Base-by-base conservation (phyloP, 805 yeast genomes). In the Candida golubevii region DNA sequence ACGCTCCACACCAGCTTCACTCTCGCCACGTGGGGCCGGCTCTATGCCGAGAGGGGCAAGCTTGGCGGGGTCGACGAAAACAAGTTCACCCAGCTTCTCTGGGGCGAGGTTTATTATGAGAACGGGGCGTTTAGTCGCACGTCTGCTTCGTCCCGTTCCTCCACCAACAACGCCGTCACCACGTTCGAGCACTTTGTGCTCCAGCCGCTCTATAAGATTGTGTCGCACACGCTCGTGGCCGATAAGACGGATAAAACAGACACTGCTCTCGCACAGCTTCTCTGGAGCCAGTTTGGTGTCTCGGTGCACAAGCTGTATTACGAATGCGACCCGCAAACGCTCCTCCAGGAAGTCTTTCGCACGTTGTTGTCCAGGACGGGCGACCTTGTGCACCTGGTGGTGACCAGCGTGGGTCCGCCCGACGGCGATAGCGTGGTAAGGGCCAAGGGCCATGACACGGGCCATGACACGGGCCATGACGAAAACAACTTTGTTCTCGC, bases 131-230 rank as follows among this genome's bases (percentile, higher is more conserved):
- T 88, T 51, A 57, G 72, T 0, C 15, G 14, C 9, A 3, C 4
- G 4, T 12, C 32, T 12, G 3, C 11, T 2, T 6, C 32, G n/a
- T 10, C 11, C 4, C 59, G 59, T 38, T 63, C 42, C 44, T 36
- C 38, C 59, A 47, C 27, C 46, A 30, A 48, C 41, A 29, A 48
- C 39, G 35, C 66, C 54, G 33, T 44, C 28, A 34, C 79, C 42
- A 60, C 88, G 1, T 85, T 91, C 60, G 74, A 76, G 6, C 68
- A 72, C 36, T 84, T 88, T 53, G 72, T 93, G 7, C 64, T 89
- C 8, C 80, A 79, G 26, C 99, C 98, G 2, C 56, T 91, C 10
- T 91, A 89, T 66, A 90, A 91, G 59, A 59, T 90, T 8, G 65
- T 82, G 32, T 72, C 88, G 0, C 72, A 78, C 39, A 71, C 85